Conservation (phyloP, 2,329 filamentous ascomycete genomes). For the Pseudogymnoascus pannorum region DNA sequence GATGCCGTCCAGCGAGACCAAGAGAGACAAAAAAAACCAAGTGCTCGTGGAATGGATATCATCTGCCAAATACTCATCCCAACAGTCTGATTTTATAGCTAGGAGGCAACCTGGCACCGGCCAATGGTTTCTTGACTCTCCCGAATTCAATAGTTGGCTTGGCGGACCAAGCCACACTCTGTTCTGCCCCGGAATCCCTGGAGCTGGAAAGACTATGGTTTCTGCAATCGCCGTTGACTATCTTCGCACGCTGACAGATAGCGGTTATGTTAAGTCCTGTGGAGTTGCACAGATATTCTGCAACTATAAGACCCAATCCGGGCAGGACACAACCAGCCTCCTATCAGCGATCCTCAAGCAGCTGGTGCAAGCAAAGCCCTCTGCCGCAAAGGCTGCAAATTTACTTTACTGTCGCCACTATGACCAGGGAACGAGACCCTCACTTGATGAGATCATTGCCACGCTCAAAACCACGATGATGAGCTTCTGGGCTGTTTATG, state of each 20-base stretch:
- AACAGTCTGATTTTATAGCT: conserved; percentile 35
- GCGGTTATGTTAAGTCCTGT: background rate
- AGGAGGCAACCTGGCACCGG: conserved; percentile 28
- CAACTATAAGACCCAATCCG: conserved; percentile 25
- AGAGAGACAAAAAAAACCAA: background rate
- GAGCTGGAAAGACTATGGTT: background rate
- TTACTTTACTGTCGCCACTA: background rate
- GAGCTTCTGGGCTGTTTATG: conserved; percentile 15
- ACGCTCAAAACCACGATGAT: conserved; percentile 14
- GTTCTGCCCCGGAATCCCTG: conserved; percentile 14
- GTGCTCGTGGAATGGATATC: conserved; percentile 32
- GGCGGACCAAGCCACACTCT: conserved; percentile 1
- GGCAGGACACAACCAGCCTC: conserved; percentile 22
- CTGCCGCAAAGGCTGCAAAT: background rate
- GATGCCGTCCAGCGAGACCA: background rate
- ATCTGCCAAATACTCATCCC: conserved; percentile 28
- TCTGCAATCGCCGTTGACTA: background rate
- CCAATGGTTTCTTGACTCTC: conserved; percentile 15
- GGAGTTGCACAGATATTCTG: conserved; percentile 33
- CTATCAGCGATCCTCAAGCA: conserved; percentile 25
- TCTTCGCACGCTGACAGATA: background rate
- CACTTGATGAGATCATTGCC: conserved; percentile 14
- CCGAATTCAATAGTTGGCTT: conserved; percentile 13
- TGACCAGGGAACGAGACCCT: background rate
- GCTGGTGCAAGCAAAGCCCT: conserved; percentile 14